Conservation (phyloP, 1,139 yeast genomes). For the Geotrichum bryndzae region DNA sequence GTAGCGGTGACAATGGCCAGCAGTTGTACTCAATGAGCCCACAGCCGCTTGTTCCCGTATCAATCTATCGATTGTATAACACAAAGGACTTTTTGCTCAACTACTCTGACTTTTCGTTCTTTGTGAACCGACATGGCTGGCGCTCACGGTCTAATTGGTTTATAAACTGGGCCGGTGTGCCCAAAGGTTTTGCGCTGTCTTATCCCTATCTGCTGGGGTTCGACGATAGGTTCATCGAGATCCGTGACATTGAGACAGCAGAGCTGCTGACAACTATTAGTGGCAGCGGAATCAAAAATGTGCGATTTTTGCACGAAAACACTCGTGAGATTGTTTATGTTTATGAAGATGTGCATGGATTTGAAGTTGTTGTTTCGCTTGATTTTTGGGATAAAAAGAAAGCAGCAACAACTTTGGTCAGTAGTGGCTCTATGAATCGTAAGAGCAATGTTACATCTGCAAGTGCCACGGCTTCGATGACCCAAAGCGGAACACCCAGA, state of each 20-base stretch:
- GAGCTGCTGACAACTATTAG: slow-evolving; percentile 45
- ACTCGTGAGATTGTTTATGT: slow-evolving; percentile 93
- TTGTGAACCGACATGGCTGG: slow-evolving; percentile 95
- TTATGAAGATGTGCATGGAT: slow-evolving; percentile 83
- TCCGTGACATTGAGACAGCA: slow-evolving; percentile 83
- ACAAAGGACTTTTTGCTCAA: slow-evolving; percentile 64
- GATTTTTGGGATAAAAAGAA: slow-evolving; percentile 64
- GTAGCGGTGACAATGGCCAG: background rate
- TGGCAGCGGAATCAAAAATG: slow-evolving; percentile 49
- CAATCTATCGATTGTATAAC: slow-evolving; percentile 81
- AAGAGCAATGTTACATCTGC: background rate
- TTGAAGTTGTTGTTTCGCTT: slow-evolving; percentile 82
- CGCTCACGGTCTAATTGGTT: slow-evolving; percentile 90
- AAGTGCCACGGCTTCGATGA: background rate
- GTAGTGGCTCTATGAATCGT: background rate
- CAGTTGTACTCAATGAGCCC: slow-evolving; percentile 40
- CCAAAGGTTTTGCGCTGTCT: slow-evolving; percentile 86
- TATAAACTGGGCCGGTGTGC: slow-evolving; percentile 94
- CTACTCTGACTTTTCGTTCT: slow-evolving; percentile 89
- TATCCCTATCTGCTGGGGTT: slow-evolving; percentile 90
- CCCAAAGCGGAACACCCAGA: background rate
- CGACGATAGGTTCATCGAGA: slow-evolving; percentile 85
- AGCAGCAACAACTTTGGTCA: background rate
- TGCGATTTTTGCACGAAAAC: slow-evolving; percentile 77
- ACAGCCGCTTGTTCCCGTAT: slow-evolving; percentile 80